A percentile compares a stretch with the other conserved stretches of the same genome.
phyloP scores from a whole-genome alignment of 495 filamentous ascomycete species.

The Neurospora sp. region DNA sequence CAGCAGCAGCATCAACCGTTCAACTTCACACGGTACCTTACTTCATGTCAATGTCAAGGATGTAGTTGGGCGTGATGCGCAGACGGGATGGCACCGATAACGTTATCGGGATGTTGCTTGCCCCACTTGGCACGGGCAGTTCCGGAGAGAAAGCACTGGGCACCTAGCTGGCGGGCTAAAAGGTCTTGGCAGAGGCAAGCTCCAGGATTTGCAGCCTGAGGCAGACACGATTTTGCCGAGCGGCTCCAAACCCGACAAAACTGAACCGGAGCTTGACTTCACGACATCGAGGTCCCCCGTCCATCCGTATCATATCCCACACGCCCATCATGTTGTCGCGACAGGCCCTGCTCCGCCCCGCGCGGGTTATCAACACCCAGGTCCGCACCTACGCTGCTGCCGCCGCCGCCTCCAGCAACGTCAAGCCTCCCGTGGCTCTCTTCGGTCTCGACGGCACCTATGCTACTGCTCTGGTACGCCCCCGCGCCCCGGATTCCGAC shows the following conservation, averaged over 20 bases:
- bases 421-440: slow-evolving; percentile 79
- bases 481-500: slow-evolving; percentile 1
- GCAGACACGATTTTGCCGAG: slow-evolving; percentile 24
- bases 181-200: neutral
- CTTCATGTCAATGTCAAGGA: neutral
- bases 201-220: slow-evolving; percentile 15
- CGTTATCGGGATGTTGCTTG: neutral
- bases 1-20: neutral
- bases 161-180: neutral
- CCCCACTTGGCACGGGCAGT: neutral
- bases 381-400: slow-evolving; percentile 73
- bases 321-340: slow-evolving; percentile 49
- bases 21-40: neutral
- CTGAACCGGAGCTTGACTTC: slow-evolving; percentile 20
- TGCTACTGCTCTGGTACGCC: slow-evolving; percentile 88
- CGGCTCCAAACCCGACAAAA: slow-evolving; percentile 22
- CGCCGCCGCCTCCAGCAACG: slow-evolving; percentile 46
- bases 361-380: slow-evolving; percentile 27
- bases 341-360: slow-evolving; percentile 49
- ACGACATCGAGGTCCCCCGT: slow-evolving; percentile 25
- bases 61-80: neutral
- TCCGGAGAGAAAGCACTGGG: neutral
- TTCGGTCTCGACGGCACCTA: slow-evolving; percentile 98
- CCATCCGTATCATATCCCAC: slow-evolving; percentile 21
- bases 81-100: neutral